Percentiles rank a stretch among this genome's conserved stretches.
phyloP scores from a whole-genome alignment of 805 yeast species.

The Komagataella mondaviorum region DNA sequence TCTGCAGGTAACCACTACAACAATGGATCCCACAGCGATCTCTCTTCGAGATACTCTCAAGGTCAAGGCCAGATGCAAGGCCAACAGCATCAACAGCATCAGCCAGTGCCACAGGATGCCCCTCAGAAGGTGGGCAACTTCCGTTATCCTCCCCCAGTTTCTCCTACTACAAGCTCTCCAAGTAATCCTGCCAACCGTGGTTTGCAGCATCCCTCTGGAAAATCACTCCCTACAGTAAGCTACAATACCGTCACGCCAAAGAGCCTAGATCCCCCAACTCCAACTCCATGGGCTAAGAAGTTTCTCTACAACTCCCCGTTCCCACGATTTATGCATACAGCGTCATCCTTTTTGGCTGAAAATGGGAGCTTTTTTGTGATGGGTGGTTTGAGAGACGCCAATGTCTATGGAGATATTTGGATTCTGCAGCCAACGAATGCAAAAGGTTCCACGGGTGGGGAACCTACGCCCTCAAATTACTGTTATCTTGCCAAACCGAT shows the following conservation, averaged over 20 bases:
- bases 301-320: conserved; percentile 69
- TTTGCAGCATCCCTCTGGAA: neutral
- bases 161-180: neutral
- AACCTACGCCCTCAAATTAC: conserved; percentile 5
- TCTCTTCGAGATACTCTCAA: neutral
- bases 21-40: neutral
- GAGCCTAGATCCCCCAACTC: conserved; percentile 5
- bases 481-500: conserved; percentile 34
- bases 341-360: conserved; percentile 63
- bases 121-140: neutral
- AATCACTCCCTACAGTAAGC: neutral
- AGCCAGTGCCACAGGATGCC: neutral
- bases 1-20: neutral
- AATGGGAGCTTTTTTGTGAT: conserved; percentile 74
- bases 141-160: neutral
- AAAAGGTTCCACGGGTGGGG: conserved; percentile 19
- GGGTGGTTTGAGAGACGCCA: conserved; percentile 91
- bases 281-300: conserved; percentile 54
- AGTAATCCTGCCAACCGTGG: neutral
- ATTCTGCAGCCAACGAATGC: conserved; percentile 41
- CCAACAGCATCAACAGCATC: neutral
- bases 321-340: conserved; percentile 89
- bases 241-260: neutral
- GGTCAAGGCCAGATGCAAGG: neutral
- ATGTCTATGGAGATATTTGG: conserved; percentile 96